Base-by-base conservation (phyloP, 176 grass and related monocot species). In the Avena insularis region DNA sequence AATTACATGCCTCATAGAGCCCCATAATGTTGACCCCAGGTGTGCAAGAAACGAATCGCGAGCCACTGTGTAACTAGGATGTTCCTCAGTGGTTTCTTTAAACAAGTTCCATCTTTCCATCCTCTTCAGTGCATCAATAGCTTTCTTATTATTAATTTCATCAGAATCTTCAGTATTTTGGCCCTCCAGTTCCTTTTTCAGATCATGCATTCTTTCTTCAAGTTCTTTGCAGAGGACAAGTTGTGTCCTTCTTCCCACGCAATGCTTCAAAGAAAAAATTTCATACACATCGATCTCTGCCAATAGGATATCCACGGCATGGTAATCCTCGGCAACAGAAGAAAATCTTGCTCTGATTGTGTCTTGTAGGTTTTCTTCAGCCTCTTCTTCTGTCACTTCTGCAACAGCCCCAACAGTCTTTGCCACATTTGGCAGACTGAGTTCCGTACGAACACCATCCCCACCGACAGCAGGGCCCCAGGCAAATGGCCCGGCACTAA, bases 261-360 rank as follows among this genome's bases (percentile, higher is more conserved):
- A 98, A 86, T 98, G 96, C 67, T 96, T 98, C 85, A 96, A 98
- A 75, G 96, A 70, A 91, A 98, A 98, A 84, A 98, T 61, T 79
- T 98, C 96, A 80, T 98, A 98, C 20, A 98, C 88, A 82, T 98
- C 96, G 81, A 98, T 98, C 79, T 98, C 96, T 83, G 96, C 96
- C 83, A 96, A 90, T 60, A 98, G 82, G 47, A 98, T 91, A 88
- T 98, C 93, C 80, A 98, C 91, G 9, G 93, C 90, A 79, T 98
- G 93, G 71, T 96, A 89, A 88, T 94, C 88, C 92, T 98, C 88
- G 46, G 90, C 88, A 93, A 98, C 95, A 48, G 96, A 95, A 55
- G 92, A 96, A 84, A 98, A 98, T 77, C 89, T 94, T 73, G 96
- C 96, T 83, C 93, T 96, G 75, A 96, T 98, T 87, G 93, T 91